These are phyloP conservation scores for Calocybe gambosa DNA, from an alignment of 1,284 basidiomycete species.

Conservation along the genomic window DNA sequence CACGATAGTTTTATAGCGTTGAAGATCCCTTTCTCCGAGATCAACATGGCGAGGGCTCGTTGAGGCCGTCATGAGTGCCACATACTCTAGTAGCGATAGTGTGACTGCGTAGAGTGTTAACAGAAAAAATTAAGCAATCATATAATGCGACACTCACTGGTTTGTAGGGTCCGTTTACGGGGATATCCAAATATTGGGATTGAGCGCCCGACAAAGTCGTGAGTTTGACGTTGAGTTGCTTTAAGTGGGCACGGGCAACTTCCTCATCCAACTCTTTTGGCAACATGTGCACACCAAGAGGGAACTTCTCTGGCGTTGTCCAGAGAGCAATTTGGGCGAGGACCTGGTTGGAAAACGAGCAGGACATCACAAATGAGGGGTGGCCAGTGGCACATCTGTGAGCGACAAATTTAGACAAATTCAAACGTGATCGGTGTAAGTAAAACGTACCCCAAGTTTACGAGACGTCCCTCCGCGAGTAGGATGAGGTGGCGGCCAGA, in stretches of 20 bases:
- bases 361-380: constrained; percentile 98
- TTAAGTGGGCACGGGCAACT: constrained; percentile 93
- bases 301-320: constrained; percentile 88
- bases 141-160: constrained; percentile 32
- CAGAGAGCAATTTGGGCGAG: constrained; percentile 98
- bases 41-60: constrained; percentile 57
- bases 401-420: constrained; percentile 1
- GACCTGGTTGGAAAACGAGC: constrained; percentile 99
- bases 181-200: constrained; percentile 90
- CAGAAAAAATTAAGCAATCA: too few species aligned
- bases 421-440: neutral
- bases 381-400: constrained; percentile 80
- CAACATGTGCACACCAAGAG: constrained; percentile 92
- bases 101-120: constrained; percentile 19
- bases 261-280: constrained; percentile 99
- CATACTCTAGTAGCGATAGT: constrained; percentile 42
- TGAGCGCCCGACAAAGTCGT: constrained; percentile 77
- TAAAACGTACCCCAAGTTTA: constrained; percentile 85
- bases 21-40: constrained; percentile 51
- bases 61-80: constrained; percentile 57
- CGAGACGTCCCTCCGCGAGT: constrained; percentile 96
- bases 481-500: constrained; percentile 93
- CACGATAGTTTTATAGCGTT: constrained; percentile 38
- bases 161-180: constrained; percentile 91
- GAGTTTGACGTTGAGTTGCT: constrained; percentile 90